phyloP scores from a whole-genome alignment of 2,329 filamentous ascomycete genomes.

The Clonostachys rhizophaga region DNA sequence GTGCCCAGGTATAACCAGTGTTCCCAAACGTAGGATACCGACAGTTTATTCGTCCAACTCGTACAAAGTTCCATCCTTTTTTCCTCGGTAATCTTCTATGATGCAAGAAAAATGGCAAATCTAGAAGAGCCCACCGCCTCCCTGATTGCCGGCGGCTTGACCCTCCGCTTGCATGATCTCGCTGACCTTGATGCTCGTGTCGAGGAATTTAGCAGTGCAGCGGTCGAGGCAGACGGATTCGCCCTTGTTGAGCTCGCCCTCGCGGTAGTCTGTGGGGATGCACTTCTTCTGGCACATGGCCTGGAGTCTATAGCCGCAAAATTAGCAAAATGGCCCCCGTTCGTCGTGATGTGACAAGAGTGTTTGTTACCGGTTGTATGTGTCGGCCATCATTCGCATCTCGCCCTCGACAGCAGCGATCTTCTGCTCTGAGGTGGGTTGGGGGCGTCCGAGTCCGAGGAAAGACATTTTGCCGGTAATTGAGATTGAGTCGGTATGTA shows the following conservation, averaged over 20 bases:
- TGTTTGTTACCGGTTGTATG: slow-evolving; percentile 82
- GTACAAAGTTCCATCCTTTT: too few species aligned
- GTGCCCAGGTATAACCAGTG: too few species aligned
- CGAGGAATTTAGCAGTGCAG: slow-evolving; percentile 97
- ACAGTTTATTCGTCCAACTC: too few species aligned
- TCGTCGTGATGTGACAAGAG: background rate
- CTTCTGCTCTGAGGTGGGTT: slow-evolving; percentile 94
- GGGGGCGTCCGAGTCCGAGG: slow-evolving; percentile 55
- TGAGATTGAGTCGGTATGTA: background rate
- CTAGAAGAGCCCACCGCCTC: slow-evolving; percentile 43
- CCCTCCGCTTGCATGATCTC: slow-evolving; percentile 94
- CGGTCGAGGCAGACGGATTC: slow-evolving; percentile 97
- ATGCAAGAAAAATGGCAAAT: background rate
- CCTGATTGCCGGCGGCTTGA: slow-evolving; percentile 52
- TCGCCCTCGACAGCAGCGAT: slow-evolving; percentile 94
- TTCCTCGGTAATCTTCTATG: too few species aligned
- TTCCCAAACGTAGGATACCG: too few species aligned
- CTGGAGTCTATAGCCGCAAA: slow-evolving; percentile 59
- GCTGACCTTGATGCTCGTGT: slow-evolving; percentile 95
- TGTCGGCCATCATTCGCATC: slow-evolving; percentile 95
- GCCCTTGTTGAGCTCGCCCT: slow-evolving; percentile 97
- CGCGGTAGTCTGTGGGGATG: slow-evolving; percentile 86
- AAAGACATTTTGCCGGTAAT: slow-evolving; percentile 32
- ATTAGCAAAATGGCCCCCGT: too few species aligned
- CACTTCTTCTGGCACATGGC: slow-evolving; percentile 93